Evolutionary conservation across 208 protist species (phyloP).

Genomic region (Leptomonas seymouri): DNA sequence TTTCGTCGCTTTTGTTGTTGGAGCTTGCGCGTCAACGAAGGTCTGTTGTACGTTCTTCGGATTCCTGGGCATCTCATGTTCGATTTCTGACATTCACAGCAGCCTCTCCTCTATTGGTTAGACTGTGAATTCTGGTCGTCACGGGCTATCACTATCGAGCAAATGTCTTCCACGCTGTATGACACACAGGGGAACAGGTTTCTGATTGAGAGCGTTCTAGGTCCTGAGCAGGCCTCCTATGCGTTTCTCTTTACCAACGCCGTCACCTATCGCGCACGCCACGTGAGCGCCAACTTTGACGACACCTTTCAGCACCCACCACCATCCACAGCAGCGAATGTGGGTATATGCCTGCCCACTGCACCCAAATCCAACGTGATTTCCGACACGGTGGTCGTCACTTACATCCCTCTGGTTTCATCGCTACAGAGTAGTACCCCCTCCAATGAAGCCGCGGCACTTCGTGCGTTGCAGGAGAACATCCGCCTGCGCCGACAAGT

Average conservation of each 20-base stretch:
- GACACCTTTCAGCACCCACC: background rate
- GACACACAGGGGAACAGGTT: constrained; percentile 21
- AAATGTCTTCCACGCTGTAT: constrained; percentile 15
- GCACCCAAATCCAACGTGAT: background rate
- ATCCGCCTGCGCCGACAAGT: constrained; percentile 23
- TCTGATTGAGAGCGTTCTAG: constrained; percentile 3
- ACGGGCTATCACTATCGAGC: background rate
- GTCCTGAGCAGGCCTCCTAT: constrained; percentile 18
- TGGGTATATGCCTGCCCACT: background rate
- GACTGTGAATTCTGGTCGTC: background rate
- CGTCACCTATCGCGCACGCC: constrained; percentile 15
- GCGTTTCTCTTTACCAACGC: constrained; percentile 18
- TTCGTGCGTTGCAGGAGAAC: constrained; percentile 13
- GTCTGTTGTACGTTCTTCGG: no score
- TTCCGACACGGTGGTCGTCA: constrained; percentile 10
- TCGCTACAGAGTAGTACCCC: constrained; percentile 11
- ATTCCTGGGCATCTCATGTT: no score
- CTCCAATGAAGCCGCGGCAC: constrained; percentile 5
- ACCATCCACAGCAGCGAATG: background rate
- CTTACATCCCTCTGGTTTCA: constrained; percentile 28
- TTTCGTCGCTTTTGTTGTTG: no score
- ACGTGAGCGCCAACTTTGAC: background rate
- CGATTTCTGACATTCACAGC: no score
- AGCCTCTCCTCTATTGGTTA: background rate
- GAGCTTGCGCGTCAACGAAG: no score